Evolutionary conservation across 805 yeast genomes (phyloP), one percentile per base, ranked within the genome.

Genomic region (Ogataea haglerorum): DNA sequence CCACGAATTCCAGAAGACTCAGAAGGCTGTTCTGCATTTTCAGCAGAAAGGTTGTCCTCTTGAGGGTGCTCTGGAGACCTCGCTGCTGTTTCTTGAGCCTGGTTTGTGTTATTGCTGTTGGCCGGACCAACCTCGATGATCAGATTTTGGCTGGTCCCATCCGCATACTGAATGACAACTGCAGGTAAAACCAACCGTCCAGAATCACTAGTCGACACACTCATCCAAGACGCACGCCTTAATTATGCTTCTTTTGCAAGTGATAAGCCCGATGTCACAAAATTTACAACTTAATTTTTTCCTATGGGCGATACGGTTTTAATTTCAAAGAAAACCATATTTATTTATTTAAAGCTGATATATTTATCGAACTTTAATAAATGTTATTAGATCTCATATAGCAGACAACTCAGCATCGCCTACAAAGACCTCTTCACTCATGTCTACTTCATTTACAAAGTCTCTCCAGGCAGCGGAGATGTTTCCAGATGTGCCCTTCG

Each of bases 401-500:
- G 21, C 9, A 19, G 18, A 6, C 23, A 17, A 18, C 23, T 7
- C 19, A 18, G 2, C 18, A 17, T 4, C 5, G 5, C 19, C 19
- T 18, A 5, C 19, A 5, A 18, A 24, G 26, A 28, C 13, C 15
- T 15, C 31, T 8, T 16, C 4, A 12, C 10, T 16, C 12, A 33
- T 33, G 36, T 33, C 36, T 4, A 13, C 29, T 10, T 12, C 7
- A n/a, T 33, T 38, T 8, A 32, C 25, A 3, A 39, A 35, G 3
- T 43, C 55, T 1, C 24, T 52, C 6, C 9, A 22, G n/a, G 30
- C 57, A 13, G 57, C 59, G 5, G 69, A 66, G 10, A 67, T 78
- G 58, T 76, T 78, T 43, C 82, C 82, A 0, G 54, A 67, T 12
- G 45, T 64, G 2, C 63, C 66, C 2, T 29, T 54, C 4, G 56